Conservation (phyloP, 2,329 filamentous ascomycete species). For the Grosmannia huntii region DNA sequence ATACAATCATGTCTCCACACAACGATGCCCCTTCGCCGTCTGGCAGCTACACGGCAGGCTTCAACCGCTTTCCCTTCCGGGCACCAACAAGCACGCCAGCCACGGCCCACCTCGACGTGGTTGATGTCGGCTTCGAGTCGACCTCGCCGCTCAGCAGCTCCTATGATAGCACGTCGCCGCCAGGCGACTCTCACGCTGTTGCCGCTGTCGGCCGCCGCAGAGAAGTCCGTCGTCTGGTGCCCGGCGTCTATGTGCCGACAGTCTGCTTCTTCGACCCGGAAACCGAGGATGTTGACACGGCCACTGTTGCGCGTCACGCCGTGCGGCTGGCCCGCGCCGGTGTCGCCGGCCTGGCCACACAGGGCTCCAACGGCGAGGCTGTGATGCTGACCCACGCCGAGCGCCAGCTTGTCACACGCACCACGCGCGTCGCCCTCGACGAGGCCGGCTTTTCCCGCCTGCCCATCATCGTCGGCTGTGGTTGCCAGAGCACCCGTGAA, state of each 20-base stretch:
- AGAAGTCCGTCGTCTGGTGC: conserved; percentile 21
- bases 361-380: conserved; percentile 74
- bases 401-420: conserved; percentile 52
- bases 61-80: conserved; percentile 24
- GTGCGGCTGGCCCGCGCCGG: conserved; percentile 62
- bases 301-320: conserved; percentile 46
- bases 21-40: conserved; percentile 33
- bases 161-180: conserved; percentile 24
- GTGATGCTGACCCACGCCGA: conserved; percentile 64
- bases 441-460: conserved; percentile 50
- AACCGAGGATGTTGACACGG: conserved; percentile 54
- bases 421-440: conserved; percentile 58
- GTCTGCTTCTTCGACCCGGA: conserved; percentile 57
- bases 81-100: background rate
- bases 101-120: background rate
- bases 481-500: conserved; percentile 60
- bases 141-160: conserved; percentile 28
- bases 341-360: conserved; percentile 60
- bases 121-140: conserved; percentile 15
- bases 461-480: conserved; percentile 66
- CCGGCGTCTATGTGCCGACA: conserved; percentile 59
- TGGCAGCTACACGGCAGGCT: conserved; percentile 29
- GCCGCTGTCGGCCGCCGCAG: no score
- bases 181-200: background rate
- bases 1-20: conserved; percentile 29